Conservation (phyloP, 768 basidiomycete genomes). For the Paxillus rubicundulus region DNA sequence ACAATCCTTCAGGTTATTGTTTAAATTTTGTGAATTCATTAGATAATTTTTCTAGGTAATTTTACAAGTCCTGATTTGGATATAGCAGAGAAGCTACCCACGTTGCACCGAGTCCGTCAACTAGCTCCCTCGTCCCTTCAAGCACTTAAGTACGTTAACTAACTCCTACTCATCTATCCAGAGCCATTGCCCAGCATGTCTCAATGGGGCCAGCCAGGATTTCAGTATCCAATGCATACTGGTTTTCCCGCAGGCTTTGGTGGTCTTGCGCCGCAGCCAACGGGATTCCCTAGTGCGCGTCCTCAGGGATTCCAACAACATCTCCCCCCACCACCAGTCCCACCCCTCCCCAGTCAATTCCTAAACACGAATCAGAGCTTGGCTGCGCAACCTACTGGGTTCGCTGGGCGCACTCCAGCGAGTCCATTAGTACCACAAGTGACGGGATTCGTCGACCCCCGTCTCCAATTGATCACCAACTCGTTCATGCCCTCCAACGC, state of each 20-base stretch:
- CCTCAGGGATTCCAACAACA: no score
- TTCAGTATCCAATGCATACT: slow-evolving; percentile 74
- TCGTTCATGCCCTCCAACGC: slow-evolving; percentile 84
- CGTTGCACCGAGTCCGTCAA: no score
- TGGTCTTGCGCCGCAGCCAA: slow-evolving; percentile 59
- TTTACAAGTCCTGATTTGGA: slow-evolving; percentile 8
- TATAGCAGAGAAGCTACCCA: slow-evolving; percentile 6
- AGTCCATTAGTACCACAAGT: slow-evolving; percentile 67
- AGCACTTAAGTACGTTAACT: neutral
- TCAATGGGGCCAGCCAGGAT: slow-evolving; percentile 73
- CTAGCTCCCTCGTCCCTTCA: no score
- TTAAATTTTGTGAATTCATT: no score
- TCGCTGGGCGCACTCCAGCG: slow-evolving; percentile 40
- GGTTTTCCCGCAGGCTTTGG: slow-evolving; percentile 49
- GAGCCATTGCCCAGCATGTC: slow-evolving; percentile 49
- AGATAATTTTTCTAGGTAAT: neutral
- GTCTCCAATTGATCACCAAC: slow-evolving; percentile 82
- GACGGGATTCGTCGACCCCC: slow-evolving; percentile 81
- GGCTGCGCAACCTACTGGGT: slow-evolving; percentile 41
- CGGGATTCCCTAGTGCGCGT: slow-evolving; percentile 45
- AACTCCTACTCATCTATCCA: neutral
- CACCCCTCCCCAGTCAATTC: slow-evolving; percentile 60
- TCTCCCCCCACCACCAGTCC: slow-evolving; percentile 55
- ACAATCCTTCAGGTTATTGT: no score
- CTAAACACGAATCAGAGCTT: slow-evolving; percentile 50